These are phyloP conservation scores for Oryza rufipogon DNA, from an alignment of 176 grass and related monocot genomes.

Conservation along the genomic window DNA sequence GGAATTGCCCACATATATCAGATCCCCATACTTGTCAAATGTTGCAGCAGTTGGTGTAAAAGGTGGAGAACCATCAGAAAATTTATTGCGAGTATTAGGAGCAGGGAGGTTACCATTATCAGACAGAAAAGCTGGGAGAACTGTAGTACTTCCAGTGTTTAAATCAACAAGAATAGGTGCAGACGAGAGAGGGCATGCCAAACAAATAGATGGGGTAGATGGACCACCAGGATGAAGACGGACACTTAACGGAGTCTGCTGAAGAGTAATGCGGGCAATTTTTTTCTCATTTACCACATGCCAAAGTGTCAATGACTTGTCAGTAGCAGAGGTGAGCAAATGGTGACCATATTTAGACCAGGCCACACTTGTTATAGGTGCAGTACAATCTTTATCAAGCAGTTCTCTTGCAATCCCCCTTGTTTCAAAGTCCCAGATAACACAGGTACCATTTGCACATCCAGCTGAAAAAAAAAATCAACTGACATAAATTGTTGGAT, in stretches of 20 bases:
- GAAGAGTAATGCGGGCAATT: constrained; percentile 81
- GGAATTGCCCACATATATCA: constrained; percentile 95
- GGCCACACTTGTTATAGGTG: constrained; percentile 92
- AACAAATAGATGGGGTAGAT: constrained; percentile 67
- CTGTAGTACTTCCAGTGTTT: constrained; percentile 70
- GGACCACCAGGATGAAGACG: constrained; percentile 74
- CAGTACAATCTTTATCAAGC: constrained; percentile 80
- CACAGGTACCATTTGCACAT: constrained; percentile 82
- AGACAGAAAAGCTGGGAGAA: constrained; percentile 84
- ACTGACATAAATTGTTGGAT: not conserved
- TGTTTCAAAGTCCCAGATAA: constrained; percentile 99
- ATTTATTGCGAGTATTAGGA: constrained; percentile 76
- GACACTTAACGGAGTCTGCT: constrained; percentile 91
- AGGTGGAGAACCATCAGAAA: constrained; percentile 84
- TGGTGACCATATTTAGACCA: constrained; percentile 94
- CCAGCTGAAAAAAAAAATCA: constrained; percentile 71
- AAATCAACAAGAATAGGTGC: constrained; percentile 95
- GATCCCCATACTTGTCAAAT: constrained; percentile 83
- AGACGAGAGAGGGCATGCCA: constrained; percentile 95
- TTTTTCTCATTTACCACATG: constrained; percentile 79
- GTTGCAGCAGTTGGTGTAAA: constrained; percentile 96
- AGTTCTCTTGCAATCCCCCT: constrained; percentile 90
- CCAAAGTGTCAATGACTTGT: constrained; percentile 93
- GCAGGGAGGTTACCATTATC: constrained; percentile 58
- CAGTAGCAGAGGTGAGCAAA: constrained; percentile 95